Conservation (phyloP, 140 eudicot species). For the Ambrosia hybrid region DNA sequence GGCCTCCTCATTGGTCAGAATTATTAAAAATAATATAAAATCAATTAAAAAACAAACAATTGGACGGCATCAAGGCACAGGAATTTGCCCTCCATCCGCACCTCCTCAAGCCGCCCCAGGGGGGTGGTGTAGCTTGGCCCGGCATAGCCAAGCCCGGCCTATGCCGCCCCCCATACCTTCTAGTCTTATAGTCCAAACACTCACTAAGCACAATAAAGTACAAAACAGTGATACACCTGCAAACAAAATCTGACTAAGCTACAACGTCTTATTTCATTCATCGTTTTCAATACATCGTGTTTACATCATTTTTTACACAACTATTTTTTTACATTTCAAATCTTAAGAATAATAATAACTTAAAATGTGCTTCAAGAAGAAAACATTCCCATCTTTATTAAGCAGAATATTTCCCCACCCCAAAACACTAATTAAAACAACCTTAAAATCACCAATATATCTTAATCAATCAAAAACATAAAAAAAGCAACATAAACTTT, state of each 20-base stretch:
- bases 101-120: no score
- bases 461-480: slow-evolving; percentile 5
- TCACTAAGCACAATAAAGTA: background rate
- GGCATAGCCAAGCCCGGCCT: no score
- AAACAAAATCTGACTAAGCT: background rate
- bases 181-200: no score
- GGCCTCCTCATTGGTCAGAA: no score
- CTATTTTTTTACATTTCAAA: background rate
- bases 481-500: slow-evolving; percentile 10
- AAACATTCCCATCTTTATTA: slow-evolving; percentile 34
- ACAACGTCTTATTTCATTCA: background rate
- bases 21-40: no score
- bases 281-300: background rate
- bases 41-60: no score
- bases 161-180: no score
- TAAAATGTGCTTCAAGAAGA: slow-evolving; percentile 5
- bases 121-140: no score
- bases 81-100: no score
- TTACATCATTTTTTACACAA: background rate
- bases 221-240: background rate
- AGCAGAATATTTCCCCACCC: slow-evolving; percentile 22
- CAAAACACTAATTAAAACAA: slow-evolving; percentile 16
- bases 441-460: slow-evolving; percentile 23
- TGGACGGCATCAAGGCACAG: no score
- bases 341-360: background rate